Base-by-base conservation (phyloP, 768 basidiomycete genomes). In the Mycena sanguinolenta region DNA sequence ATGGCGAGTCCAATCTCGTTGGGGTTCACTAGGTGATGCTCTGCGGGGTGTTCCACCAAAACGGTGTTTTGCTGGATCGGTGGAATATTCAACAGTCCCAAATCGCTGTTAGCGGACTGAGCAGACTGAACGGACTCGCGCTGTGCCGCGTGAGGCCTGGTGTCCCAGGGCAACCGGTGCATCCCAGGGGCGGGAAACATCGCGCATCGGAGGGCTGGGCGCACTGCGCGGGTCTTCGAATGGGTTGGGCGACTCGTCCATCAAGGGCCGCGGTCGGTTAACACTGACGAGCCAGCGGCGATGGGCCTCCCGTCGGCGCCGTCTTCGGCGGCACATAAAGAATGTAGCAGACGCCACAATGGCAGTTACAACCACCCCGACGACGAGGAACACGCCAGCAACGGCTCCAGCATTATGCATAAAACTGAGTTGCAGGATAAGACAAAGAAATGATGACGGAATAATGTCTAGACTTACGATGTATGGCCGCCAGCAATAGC, bases 331-430 rank as follows among this genome's bases (percentile, higher is more conserved):
- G 50, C 83, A 76, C 75, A 86, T 84, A 23, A 86, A 73, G n/a
- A 85, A 73, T 27, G 90, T 70, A 0, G 83, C 84, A 1, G 87
- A 84, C 7, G 85, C 81, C 42, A 86, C 79, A 25, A 95, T 75
- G 9, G 38, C 57, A 14, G 72, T 70, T 27, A 70, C 9, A 16
- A 70, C 27, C 17, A 44, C 67, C 16, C 71, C 71, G 25, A 91
- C 85, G 14, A 84, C 89, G 9, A 92, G 84, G 78, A 95, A 95
- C n/a, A 90, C 88, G 9, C 91, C 93, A 2, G 90, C 89, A 4
- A 94, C 90, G 13, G 90, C 90, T 2, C 90, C 89, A 32, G 84
- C 89, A 76, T 95, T 90, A 54, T 82, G 80, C 73, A 94, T 87
- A 80, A 94, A 91, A 14, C 89, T 90, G 64, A 21, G 46, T 55